Evolutionary conservation across 192 early-diverging fungal species (phyloP).

Genomic region (Dissophora globulifera): DNA sequence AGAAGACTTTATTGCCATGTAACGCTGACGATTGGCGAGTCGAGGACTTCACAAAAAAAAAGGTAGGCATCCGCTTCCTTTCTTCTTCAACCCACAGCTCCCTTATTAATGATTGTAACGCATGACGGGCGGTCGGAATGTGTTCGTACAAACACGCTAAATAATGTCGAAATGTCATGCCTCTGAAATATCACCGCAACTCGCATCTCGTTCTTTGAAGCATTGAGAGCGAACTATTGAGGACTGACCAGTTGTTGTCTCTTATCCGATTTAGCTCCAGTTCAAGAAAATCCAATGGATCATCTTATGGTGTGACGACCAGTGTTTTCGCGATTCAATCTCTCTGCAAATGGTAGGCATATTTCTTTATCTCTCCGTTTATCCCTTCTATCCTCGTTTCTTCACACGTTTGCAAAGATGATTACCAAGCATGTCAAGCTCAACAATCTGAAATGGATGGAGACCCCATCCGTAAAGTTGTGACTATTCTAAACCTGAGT

Average conservation of each 20-base stretch:
- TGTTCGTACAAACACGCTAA: constrained; percentile 56
- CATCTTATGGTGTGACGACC: too few relatives aligned
- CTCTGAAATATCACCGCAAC: constrained; percentile 41
- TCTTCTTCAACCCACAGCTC: neutral
- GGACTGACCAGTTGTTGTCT: neutral
- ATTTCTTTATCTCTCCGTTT: neutral
- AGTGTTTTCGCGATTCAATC: too few relatives aligned
- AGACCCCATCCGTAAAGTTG: constrained; percentile 55
- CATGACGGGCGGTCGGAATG: constrained; percentile 59
- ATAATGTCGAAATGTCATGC: constrained; percentile 57
- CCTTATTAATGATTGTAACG: constrained; percentile 54
- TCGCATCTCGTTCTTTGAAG: too few relatives aligned
- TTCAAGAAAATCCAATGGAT: too few relatives aligned
- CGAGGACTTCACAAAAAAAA: too few relatives aligned
- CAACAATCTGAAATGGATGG: constrained; percentile 57
- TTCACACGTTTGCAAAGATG: constrained; percentile 28
- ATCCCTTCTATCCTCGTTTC: neutral
- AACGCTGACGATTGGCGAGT: too few relatives aligned
- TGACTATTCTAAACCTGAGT: constrained; percentile 55
- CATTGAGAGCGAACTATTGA: neutral
- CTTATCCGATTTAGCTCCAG: neutral
- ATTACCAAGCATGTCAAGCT: constrained; percentile 56
- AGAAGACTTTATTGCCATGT: too few relatives aligned
- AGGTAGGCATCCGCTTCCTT: neutral
- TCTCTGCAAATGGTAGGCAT: constrained; percentile 23